Evolutionary conservation across 2,329 filamentous ascomycete species (phyloP), one percentile per base, ranked within the genome.

Genomic region (Hortaea sp.): DNA sequence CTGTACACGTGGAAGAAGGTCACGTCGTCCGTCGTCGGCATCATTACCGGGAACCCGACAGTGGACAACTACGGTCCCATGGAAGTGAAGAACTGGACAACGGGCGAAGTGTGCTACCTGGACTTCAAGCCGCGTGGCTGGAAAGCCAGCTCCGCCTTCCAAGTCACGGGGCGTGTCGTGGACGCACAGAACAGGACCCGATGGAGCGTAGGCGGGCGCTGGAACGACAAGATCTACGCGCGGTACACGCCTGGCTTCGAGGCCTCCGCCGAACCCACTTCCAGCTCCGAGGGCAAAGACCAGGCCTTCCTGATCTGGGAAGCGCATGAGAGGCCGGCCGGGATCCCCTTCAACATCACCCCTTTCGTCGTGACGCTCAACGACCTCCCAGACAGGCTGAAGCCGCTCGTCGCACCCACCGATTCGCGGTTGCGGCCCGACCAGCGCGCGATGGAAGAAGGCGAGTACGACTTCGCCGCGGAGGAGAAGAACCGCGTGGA

Each of bases 1-100:
- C 72, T 95, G 1, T 98, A 94, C 67, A 95, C 90, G 0, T 98
- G 92, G 92, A 97, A 95, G 69, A 98, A 98, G 70, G 88, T 95
- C 12, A 97, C 89, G 1, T 92, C 88, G 1, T 94, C 89, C 1
- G 92, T 98, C n/a, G 82, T 97, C 49, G 92, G 92, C 48, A 98
- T 98, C 66, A 95, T 98, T 59, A 97, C 90, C 0, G 92, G 92
- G 41, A 95, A 87, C 57, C 92, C 92, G 0, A 86, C 85, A 0
- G 86, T 98, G n/a, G 92, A 98, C 69, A 95, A 98, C 66, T 97
- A 97, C 63, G 92, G 92, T 1, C 75, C 83, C 0, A 97, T 98
- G 87, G 88, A 95, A 63, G 82, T 98, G 66, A 95, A 88, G 72
- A 98, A 98, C 69, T 90, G 85, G 83, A 94, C 83, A 0, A 98